phyloP scores from a whole-genome alignment of 495 filamentous ascomycete species.

The Annulohypoxylon nitens region DNA sequence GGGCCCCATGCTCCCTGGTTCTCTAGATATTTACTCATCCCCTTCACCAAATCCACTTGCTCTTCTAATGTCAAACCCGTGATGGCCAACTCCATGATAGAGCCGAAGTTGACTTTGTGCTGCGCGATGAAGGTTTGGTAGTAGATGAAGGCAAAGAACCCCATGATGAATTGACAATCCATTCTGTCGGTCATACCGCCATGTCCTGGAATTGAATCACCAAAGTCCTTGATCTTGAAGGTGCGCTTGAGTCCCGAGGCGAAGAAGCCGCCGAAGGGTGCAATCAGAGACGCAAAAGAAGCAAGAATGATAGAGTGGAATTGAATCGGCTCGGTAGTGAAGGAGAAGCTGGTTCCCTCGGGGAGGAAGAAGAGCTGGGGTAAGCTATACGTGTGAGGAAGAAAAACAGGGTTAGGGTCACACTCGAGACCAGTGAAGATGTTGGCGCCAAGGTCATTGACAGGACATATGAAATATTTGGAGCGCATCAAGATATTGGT shows the following conservation, averaged over 20 bases:
- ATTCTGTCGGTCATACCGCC: slow-evolving; percentile 99
- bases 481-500: slow-evolving; percentile 90
- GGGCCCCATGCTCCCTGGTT: slow-evolving; percentile 82
- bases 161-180: slow-evolving; percentile 99
- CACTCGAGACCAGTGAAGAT: slow-evolving; percentile 92
- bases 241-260: slow-evolving; percentile 97
- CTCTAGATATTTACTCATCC: slow-evolving; percentile 84
- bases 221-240: slow-evolving; percentile 99
- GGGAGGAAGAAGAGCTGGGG: slow-evolving; percentile 75
- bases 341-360: slow-evolving; percentile 62
- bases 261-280: slow-evolving; percentile 98
- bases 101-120: slow-evolving; percentile 82
- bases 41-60: slow-evolving; percentile 88
- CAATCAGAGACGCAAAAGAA: slow-evolving; percentile 95
- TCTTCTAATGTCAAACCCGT: slow-evolving; percentile 85
- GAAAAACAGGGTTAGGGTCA: slow-evolving; percentile 92
- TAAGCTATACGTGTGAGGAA: slow-evolving; percentile 81
- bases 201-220: slow-evolving; percentile 96
- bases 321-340: slow-evolving; percentile 88
- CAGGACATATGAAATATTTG: slow-evolving; percentile 98
- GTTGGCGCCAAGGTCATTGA: slow-evolving; percentile 94
- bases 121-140: slow-evolving; percentile 97
- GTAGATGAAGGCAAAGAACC: slow-evolving; percentile 97
- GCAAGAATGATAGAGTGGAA: slow-evolving; percentile 93
- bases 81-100: slow-evolving; percentile 89